Evolutionary conservation across 2,329 filamentous ascomycete genomes (phyloP), one percentile per base, ranked within the genome.

Genomic region (Chalaropsis ovoidea): DNA sequence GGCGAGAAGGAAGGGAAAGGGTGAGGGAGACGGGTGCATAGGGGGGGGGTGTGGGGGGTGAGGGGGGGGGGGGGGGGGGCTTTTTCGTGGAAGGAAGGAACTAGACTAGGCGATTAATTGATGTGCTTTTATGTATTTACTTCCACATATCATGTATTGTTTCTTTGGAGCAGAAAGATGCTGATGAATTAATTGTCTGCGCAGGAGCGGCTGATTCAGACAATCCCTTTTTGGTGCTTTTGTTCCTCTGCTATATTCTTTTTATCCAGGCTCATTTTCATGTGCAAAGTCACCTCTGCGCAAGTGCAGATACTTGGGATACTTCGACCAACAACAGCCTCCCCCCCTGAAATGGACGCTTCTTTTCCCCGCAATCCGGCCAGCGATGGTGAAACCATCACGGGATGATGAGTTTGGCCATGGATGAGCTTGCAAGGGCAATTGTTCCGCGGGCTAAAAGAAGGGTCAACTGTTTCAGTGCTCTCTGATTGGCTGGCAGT

Each of bases 341-440:
- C 24, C 22, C 19, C 45, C 3, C 22, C 11, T 52, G 31, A 58
- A 35, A 19, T 3, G 2, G n/a, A 27, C 15, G 15, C 24, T 39
- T 58, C 54, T 58, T n/a, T 58, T 39, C 54, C 54, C 54, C 54
- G 54, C 54, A 58, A 58, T 58, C 54, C 27, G 31, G 54, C 17
- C 54, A 31, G 31, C 4, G 54, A 58, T 58, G 17, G 54, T 58
- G 54, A 58, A 58, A 58, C 54, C 54, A 58, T 58, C 54, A 58
- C 54, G 54, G 54, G 24, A 58, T 39, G 17, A 39, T 58, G n/a
- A 11, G 54, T 39, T 39, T 19, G 5, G n/a, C 27, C 31, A 58
- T 52, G 47, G 47, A 52, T 52, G 47, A 7, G 22, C 15, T 52
- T 24, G 47, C 24, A 58, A 58, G 54, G 27, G 27, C 24, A 58